Conservation (phyloP, 2,329 filamentous ascomycete species). For the Cladosporium sp. region DNA sequence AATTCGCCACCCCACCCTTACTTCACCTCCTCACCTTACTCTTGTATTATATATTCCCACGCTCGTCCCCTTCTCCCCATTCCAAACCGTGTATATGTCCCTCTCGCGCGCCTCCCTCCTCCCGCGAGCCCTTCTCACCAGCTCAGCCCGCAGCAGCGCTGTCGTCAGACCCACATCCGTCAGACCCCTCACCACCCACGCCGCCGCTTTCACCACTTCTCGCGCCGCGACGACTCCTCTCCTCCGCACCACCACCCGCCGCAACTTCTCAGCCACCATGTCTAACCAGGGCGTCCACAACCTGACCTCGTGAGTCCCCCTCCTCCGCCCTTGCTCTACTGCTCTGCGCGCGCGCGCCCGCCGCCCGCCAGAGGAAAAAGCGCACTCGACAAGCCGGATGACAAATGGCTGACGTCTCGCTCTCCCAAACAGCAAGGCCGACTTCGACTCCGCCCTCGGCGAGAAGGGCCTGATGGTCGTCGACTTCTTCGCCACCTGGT, state of each 20-base stretch:
- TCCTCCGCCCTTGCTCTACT: neutral
- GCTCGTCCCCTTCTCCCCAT: neutral
- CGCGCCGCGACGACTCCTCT: slow-evolving; percentile 9
- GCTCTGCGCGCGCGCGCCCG: neutral
- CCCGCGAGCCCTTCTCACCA: slow-evolving; percentile 39
- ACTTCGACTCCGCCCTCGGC: slow-evolving; percentile 52
- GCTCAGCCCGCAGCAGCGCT: slow-evolving; percentile 25
- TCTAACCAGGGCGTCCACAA: slow-evolving; percentile 46
- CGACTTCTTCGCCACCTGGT: slow-evolving; percentile 87
- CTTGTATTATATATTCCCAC: slow-evolving; percentile 22
- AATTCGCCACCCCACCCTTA: neutral
- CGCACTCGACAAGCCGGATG: neutral
- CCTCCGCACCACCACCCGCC: slow-evolving; percentile 13
- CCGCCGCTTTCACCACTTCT: slow-evolving; percentile 19
- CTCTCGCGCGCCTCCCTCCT: slow-evolving; percentile 31
- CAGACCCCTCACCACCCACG: slow-evolving; percentile 36
- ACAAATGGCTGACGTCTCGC: neutral
- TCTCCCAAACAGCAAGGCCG: slow-evolving; percentile 44
- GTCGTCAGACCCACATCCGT: slow-evolving; percentile 12
- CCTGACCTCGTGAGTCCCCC: slow-evolving; percentile 25
- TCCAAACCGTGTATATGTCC: slow-evolving; percentile 21
- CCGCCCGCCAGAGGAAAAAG: neutral
- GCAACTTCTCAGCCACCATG: slow-evolving; percentile 40
- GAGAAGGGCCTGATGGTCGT: slow-evolving; percentile 61
- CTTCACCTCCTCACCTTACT: neutral